These are phyloP conservation scores for Candolleomyces aberdarensis DNA, from an alignment of 768 basidiomycete species.

Conservation along the genomic window DNA sequence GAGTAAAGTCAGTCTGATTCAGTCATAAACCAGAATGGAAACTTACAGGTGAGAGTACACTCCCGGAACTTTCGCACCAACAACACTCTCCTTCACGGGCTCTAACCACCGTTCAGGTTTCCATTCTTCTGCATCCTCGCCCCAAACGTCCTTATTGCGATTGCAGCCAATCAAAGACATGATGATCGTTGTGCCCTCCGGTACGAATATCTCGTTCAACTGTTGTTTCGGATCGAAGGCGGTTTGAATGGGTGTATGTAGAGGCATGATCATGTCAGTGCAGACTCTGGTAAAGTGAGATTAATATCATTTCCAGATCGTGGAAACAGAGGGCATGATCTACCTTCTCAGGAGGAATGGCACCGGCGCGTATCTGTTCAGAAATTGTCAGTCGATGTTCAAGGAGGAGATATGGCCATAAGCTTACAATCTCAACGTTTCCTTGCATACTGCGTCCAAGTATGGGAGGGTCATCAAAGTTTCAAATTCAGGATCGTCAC, in stretches of 20 bases:
- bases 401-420: background rate
- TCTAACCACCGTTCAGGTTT: slow-evolving; percentile 14
- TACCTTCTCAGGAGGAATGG: slow-evolving; percentile 8
- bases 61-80: slow-evolving; percentile 8
- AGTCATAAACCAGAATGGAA: slow-evolving; percentile 14
- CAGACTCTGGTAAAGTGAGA: slow-evolving; percentile 16
- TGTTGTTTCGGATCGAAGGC: slow-evolving; percentile 28
- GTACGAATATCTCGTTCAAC: slow-evolving; percentile 33
- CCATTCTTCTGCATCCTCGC: slow-evolving; percentile 7
- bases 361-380: slow-evolving; percentile 22
- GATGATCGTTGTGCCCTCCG: slow-evolving; percentile 35
- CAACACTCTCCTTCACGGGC: slow-evolving; percentile 6
- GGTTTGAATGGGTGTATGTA: slow-evolving; percentile 30
- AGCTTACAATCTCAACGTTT: slow-evolving; percentile 35
- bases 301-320: background rate
- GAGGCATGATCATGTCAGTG: slow-evolving; percentile 18
- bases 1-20: slow-evolving; percentile 29
- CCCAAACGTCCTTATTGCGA: slow-evolving; percentile 24
- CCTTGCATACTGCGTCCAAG: slow-evolving; percentile 38
- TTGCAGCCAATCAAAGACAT: slow-evolving; percentile 38
- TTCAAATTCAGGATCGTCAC: slow-evolving; percentile 30
- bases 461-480: slow-evolving; percentile 32
- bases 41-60: slow-evolving; percentile 14
- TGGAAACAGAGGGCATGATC: background rate
- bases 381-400: background rate